A percentile compares a stretch with the other conserved stretches of the same genome.
Conservation (phyloP, 495 filamentous ascomycete genomes). For the Chaetomidium leptoderma region DNA sequence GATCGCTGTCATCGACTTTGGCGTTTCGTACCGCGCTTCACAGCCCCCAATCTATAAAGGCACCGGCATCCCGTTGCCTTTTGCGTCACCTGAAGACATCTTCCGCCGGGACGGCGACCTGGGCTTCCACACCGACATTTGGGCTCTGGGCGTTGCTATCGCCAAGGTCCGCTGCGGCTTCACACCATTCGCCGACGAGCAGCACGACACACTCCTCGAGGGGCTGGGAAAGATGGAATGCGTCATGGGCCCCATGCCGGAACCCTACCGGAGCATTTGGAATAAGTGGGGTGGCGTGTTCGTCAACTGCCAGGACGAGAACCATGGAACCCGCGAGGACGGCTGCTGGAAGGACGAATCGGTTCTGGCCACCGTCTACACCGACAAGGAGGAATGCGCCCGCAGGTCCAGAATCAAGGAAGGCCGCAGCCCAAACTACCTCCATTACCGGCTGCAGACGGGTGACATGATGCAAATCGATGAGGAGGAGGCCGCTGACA, state of each 20-base stretch:
- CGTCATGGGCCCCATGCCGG: constrained; percentile 20
- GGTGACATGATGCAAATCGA: neutral
- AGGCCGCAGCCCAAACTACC: neutral
- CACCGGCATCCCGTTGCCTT: constrained; percentile 20
- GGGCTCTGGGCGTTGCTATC: constrained; percentile 27
- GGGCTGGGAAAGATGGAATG: constrained; percentile 12
- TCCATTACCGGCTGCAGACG: neutral
- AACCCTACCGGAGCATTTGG: constrained; percentile 5
- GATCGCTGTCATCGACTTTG: constrained; percentile 29
- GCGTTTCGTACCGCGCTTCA: constrained; percentile 20
- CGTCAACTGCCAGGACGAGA: constrained; percentile 4
- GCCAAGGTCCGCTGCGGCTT: constrained; percentile 7
- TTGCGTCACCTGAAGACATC: constrained; percentile 26
- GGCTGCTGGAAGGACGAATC: constrained; percentile 3
- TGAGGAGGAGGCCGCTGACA: neutral
- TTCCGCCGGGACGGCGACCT: neutral
- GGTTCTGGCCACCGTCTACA: neutral
- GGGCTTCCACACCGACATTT: constrained; percentile 25
- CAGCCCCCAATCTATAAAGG: neutral
- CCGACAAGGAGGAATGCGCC: neutral
- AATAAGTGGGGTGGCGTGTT: neutral
- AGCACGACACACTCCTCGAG: neutral
- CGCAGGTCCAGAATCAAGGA: neutral
- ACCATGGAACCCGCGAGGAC: neutral
- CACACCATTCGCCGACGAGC: neutral